A percentile compares a stretch with the other conserved stretches of the same genome.
Conservation (phyloP, 495 filamentous ascomycete species). For the Astrothelium macrocarpum region DNA sequence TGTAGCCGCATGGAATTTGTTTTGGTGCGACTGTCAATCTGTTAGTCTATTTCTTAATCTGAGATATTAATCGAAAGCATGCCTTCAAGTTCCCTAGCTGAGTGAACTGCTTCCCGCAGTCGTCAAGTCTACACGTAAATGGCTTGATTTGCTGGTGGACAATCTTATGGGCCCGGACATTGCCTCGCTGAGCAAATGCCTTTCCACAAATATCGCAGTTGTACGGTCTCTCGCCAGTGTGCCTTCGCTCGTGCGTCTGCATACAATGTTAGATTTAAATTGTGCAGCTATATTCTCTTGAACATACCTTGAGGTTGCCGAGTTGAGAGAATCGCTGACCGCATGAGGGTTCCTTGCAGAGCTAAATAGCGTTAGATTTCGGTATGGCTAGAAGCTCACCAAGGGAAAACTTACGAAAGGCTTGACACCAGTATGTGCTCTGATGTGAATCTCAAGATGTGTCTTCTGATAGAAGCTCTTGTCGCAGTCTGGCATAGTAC, state of each 20-base stretch:
- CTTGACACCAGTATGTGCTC: slow-evolving; percentile 83
- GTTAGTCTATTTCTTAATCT: not conserved
- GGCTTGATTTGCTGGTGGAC: slow-evolving; percentile 70
- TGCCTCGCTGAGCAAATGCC: slow-evolving; percentile 73
- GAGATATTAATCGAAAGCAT: slow-evolving; percentile 9
- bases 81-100: slow-evolving; percentile 88
- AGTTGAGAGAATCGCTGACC: slow-evolving; percentile 77
- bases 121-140: slow-evolving; percentile 70
- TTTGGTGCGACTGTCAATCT: slow-evolving; percentile 69
- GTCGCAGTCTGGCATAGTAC: slow-evolving; percentile 62
- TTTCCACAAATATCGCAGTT: slow-evolving; percentile 74
- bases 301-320: slow-evolving; percentile 72
- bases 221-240: slow-evolving; percentile 84
- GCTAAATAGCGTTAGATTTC: slow-evolving; percentile 33
- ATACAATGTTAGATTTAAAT: not conserved
- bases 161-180: slow-evolving; percentile 77
- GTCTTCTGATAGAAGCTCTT: slow-evolving; percentile 90
- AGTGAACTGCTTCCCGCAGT: slow-evolving; percentile 77
- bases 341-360: slow-evolving; percentile 66
- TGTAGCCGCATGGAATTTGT: slow-evolving; percentile 74
- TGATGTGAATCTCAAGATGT: slow-evolving; percentile 81
- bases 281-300: not conserved
- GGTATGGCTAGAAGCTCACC: not conserved
- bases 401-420: slow-evolving; percentile 61
- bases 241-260: slow-evolving; percentile 74